Evolutionary conservation across 2,329 filamentous ascomycete genomes (phyloP).

Genomic region (Fusarium euwallaceae): DNA sequence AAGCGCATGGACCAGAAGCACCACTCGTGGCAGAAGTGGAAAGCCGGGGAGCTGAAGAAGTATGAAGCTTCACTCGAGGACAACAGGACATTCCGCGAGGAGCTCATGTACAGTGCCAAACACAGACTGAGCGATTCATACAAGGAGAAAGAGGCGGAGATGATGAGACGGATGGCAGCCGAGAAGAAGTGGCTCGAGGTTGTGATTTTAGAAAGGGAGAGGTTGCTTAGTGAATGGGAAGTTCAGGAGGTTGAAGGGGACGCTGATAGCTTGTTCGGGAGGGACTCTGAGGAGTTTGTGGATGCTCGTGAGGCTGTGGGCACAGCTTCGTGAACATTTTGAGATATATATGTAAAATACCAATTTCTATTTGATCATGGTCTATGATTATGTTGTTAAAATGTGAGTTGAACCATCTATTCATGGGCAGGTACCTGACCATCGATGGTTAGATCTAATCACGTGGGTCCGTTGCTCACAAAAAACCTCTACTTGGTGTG

Average conservation of each 20-base stretch:
- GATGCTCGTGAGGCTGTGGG: constrained; percentile 15
- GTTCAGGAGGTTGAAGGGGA: constrained; percentile 59
- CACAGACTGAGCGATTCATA: constrained; percentile 47
- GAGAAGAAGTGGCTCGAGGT: constrained; percentile 63
- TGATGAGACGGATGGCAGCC: constrained; percentile 52
- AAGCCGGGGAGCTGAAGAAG: constrained; percentile 55
- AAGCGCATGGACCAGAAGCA: constrained; percentile 58
- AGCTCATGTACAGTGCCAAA: constrained; percentile 58
- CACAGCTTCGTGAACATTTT: neutral
- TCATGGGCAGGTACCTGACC: neutral
- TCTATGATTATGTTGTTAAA: neutral
- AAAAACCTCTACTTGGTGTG: constrained; percentile 34
- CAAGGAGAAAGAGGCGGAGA: constrained; percentile 49
- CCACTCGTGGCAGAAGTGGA: constrained; percentile 57
- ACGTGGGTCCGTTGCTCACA: constrained; percentile 33
- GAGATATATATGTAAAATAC: neutral
- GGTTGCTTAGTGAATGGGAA: constrained; percentile 58
- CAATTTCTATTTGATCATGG: neutral
- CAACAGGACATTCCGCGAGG: constrained; percentile 55
- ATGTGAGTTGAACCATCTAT: neutral
- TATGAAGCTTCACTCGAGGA: constrained; percentile 55
- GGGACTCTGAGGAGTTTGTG: constrained; percentile 30
- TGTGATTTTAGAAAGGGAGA: constrained; percentile 59
- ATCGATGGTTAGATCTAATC: constrained; percentile 16
- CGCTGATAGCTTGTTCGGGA: constrained; percentile 50